These are phyloP conservation scores for Candida mesenterica DNA, from an alignment of 1,139 yeast genomes.

Conservation along the genomic window DNA sequence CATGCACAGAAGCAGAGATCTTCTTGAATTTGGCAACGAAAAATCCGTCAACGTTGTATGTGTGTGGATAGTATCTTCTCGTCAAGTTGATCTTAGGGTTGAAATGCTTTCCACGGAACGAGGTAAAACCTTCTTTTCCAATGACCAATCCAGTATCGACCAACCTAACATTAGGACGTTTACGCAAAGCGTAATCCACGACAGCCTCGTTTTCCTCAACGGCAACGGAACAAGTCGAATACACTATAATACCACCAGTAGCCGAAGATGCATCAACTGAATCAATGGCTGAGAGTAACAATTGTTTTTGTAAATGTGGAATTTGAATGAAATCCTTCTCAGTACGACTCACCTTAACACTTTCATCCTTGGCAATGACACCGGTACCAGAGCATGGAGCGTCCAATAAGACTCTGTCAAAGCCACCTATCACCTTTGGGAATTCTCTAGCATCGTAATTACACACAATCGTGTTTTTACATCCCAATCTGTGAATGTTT, in stretches of 20 bases:
- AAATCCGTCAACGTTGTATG: conserved; percentile 97
- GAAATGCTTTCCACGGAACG: conserved; percentile 90
- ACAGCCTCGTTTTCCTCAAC: conserved; percentile 99
- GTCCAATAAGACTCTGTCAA: conserved; percentile 90
- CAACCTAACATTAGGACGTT: conserved; percentile 92
- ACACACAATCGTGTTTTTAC: conserved; percentile 94
- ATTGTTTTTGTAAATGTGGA: conserved; percentile 94
- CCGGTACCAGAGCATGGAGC: conserved; percentile 99
- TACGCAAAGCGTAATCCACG: conserved; percentile 95
- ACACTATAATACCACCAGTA: conserved; percentile 92
- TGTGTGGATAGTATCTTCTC: conserved; percentile 96
- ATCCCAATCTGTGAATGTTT: conserved; percentile 94
- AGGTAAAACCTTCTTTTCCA: conserved; percentile 94
- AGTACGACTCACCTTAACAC: conserved; percentile 89
- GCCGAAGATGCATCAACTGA: conserved; percentile 91
- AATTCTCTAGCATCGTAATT: conserved; percentile 98
- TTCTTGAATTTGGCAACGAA: conserved; percentile 95
- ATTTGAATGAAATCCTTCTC: conserved; percentile 96
- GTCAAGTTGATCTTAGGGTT: conserved; percentile 75
- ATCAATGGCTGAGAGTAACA: conserved; percentile 91
- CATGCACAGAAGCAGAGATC: conserved; percentile 82
- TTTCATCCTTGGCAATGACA: conserved; percentile 96
- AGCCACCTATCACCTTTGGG: conserved; percentile 97
- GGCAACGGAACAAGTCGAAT: conserved; percentile 97
- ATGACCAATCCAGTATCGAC: conserved; percentile 93